A percentile compares a stretch with the other conserved stretches of the same genome.
phyloP scores from a whole-genome alignment of 306 rosid species.

The Pterocarpus santalinus region DNA sequence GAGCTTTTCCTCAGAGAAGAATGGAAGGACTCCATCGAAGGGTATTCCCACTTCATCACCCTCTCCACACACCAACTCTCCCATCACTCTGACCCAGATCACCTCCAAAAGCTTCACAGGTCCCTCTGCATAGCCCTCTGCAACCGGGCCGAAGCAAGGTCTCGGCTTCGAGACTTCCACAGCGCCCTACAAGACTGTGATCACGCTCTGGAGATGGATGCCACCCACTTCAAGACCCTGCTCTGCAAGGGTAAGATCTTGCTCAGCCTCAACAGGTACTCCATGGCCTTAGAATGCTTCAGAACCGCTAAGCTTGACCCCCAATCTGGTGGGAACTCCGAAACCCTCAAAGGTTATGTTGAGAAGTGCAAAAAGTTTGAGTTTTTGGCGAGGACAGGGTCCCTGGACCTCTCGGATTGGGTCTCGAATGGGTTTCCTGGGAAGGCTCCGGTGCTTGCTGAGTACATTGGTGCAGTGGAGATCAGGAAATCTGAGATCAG shows the following conservation, averaged over 20 bases:
- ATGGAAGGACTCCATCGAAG: slow-evolving; percentile 67
- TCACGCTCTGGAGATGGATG: slow-evolving; percentile 65
- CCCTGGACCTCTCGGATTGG: slow-evolving; percentile 87
- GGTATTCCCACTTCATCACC: slow-evolving; percentile 70
- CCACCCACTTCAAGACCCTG: slow-evolving; percentile 80
- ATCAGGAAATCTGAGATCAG: slow-evolving; percentile 71
- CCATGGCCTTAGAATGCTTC: slow-evolving; percentile 72
- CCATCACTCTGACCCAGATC: slow-evolving; percentile 36
- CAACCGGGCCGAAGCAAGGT: slow-evolving; percentile 82
- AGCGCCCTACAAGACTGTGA: slow-evolving; percentile 75
- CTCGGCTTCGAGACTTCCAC: slow-evolving; percentile 59
- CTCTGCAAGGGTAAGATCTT: slow-evolving; percentile 86
- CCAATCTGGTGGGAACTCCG: slow-evolving; percentile 59
- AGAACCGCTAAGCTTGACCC: slow-evolving; percentile 61
- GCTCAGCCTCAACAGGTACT: slow-evolving; percentile 69
- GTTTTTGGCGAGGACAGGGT: slow-evolving; percentile 70
- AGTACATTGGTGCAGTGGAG: slow-evolving; percentile 72
- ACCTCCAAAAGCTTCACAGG: slow-evolving; percentile 59
- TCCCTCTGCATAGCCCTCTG: slow-evolving; percentile 82
- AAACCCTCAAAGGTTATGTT: slow-evolving; percentile 62
- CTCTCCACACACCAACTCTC: slow-evolving; percentile 52
- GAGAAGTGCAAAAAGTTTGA: slow-evolving; percentile 82
- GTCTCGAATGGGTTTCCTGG: slow-evolving; percentile 63
- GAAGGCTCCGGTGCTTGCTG: slow-evolving; percentile 78
- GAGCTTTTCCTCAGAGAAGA: slow-evolving; percentile 88